Evolutionary conservation across 106 monocot species (phyloP).

Genomic region (Allium sativum): DNA sequence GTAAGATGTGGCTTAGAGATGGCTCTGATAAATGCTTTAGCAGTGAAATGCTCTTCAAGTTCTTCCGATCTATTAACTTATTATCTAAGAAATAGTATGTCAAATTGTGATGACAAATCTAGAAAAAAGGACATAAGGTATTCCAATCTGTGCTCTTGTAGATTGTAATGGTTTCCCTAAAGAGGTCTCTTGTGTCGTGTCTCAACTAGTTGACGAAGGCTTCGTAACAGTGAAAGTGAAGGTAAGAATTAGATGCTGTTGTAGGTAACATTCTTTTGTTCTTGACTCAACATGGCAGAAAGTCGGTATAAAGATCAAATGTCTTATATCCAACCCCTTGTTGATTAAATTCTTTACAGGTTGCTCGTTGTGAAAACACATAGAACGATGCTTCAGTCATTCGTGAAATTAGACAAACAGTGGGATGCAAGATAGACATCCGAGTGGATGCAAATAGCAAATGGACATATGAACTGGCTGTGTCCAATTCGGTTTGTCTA

Average conservation of each 20-base stretch:
- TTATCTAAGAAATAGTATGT: conserved; percentile 11
- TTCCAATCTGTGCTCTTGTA: conserved; percentile 78
- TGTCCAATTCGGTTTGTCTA: conserved; percentile 56
- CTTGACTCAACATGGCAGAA: background rate
- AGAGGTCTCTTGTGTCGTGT: conserved; percentile 60
- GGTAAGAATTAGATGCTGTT: conserved; percentile 20
- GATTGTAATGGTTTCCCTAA: conserved; percentile 63
- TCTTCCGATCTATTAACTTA: conserved; percentile 31
- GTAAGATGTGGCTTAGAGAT: conserved; percentile 89
- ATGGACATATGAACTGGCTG: conserved; percentile 74
- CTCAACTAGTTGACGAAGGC: conserved; percentile 61
- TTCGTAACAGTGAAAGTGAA: conserved; percentile 80
- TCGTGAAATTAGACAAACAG: conserved; percentile 48
- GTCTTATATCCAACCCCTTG: background rate
- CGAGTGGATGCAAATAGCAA: conserved; percentile 90
- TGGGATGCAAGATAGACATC: conserved; percentile 62
- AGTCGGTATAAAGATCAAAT: no score
- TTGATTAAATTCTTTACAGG: conserved; percentile 29
- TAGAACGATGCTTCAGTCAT: conserved; percentile 69
- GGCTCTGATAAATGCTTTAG: conserved; percentile 77
- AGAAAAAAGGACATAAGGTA: conserved; percentile 13
- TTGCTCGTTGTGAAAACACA: conserved; percentile 68
- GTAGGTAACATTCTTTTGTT: background rate
- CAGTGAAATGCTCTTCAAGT: conserved; percentile 26
- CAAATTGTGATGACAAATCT: conserved; percentile 7